phyloP scores from a whole-genome alignment of 2,329 filamentous ascomycete species.

The Periglandula ipomoeae region DNA sequence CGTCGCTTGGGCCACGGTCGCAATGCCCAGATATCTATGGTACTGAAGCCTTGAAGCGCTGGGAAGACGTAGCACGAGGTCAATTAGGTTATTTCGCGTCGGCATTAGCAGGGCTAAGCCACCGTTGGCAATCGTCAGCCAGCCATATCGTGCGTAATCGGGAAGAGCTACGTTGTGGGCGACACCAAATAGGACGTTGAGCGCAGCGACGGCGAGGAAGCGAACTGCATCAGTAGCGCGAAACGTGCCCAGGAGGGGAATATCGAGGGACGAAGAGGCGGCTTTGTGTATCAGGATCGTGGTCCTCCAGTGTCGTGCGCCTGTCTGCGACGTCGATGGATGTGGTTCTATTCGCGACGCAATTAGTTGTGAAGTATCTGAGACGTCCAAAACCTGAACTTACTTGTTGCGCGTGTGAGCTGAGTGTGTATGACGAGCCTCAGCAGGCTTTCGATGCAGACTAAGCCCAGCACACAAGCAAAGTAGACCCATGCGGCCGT shows the following conservation, averaged over 20 bases:
- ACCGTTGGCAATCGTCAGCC: slow-evolving; percentile 18
- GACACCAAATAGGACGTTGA: slow-evolving; percentile 16
- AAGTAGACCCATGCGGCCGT: too few species aligned
- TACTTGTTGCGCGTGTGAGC: too few species aligned
- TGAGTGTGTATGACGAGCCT: too few species aligned
- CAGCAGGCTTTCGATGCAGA: too few species aligned
- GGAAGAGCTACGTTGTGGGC: slow-evolving; percentile 15
- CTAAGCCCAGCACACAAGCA: too few species aligned
- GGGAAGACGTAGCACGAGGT: slow-evolving; percentile 13
- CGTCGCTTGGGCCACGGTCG: slow-evolving; percentile 15
- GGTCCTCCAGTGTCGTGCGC: background rate
- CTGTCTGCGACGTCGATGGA: too few species aligned
- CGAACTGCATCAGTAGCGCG: slow-evolving; percentile 12
- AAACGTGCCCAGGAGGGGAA: slow-evolving; percentile 8
- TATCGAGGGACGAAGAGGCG: slow-evolving; percentile 5
- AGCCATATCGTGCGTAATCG: slow-evolving; percentile 19
- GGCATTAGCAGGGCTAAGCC: slow-evolving; percentile 16
- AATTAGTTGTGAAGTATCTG: too few species aligned
- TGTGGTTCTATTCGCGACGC: too few species aligned
- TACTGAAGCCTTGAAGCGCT: slow-evolving; percentile 12
- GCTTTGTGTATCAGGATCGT: slow-evolving; percentile 10
- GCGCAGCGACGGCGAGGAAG: slow-evolving; percentile 11
- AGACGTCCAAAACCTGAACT: too few species aligned
- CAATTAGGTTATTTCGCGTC: slow-evolving; percentile 15
- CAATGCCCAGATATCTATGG: slow-evolving; percentile 15